Base-by-base conservation (phyloP, 352 stramenopile species). In the Halophytophthora polymorphica region DNA sequence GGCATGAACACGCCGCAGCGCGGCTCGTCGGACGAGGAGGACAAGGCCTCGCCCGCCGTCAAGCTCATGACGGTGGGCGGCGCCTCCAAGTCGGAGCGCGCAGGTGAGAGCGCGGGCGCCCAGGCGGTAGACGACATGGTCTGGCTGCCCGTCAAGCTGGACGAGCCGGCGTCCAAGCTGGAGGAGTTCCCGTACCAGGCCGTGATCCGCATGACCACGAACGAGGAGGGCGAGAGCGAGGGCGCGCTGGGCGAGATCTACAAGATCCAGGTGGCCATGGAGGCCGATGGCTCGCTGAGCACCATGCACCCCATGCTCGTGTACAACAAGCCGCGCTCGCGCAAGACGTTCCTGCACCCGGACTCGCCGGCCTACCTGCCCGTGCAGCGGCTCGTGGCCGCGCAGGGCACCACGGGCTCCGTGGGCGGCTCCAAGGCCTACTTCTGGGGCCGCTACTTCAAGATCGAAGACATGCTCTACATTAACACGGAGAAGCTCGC, bases 221-320 rank as follows among this genome's bases (percentile, higher is more conserved):
- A 53, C 39, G 77, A 88, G 34, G 71, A 88, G 19, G 80, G 77
- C 40, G 77, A 88, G 10, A 74, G 77, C 22, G 58, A 82, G n/a
- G 82, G 81, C 18, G 77, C 73, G 10, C 68, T 91, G 41, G 83
- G 83, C 23, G 84, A 95, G 68, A 91, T 95, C 70, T 95, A 95
- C 72, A 95, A 95, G 72, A 92, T 95, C 63, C 84, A 95, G 40
- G 83, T 93, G 48, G 84, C 84, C 13, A 66, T 91, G 61, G 72
- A 83, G 39, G 57, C 66, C 1, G 66, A 86, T 48, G 78, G 75
- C 4, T 53, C 73, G 38, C 63, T 88, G 11, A 88, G 78, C 52
- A 88, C 66, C 35, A 78, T 81, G 19, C 67, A 88, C 53, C 82
- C 84, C 19, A 95, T 95, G 84, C 74, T 95, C 39, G 81, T 95